Percentiles rank a stretch among this genome's conserved stretches.
Evolutionary conservation across 768 basidiomycete species (phyloP).

Genomic region (Heimioporus sp.): DNA sequence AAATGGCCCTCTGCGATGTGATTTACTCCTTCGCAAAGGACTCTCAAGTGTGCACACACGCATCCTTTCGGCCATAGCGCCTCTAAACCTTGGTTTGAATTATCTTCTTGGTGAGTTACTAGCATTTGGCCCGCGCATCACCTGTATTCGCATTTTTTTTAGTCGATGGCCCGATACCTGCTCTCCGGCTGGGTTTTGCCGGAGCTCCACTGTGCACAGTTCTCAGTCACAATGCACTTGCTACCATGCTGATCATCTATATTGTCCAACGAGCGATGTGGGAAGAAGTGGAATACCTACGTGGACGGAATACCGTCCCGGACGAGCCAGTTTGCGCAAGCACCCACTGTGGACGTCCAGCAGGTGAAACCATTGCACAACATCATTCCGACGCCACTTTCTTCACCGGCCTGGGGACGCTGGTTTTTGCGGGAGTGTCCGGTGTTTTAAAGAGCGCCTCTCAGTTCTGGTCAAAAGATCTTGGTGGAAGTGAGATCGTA

Average conservation of each 20-base stretch:
- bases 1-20: neutral
- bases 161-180: constrained; percentile 27
- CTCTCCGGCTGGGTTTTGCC: constrained; percentile 23
- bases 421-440: constrained; percentile 16
- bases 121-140: neutral
- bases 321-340: constrained; percentile 6
- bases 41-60: constrained; percentile 20
- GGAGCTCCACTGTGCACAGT: constrained; percentile 28
- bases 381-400: constrained; percentile 1
- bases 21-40: constrained; percentile 9
- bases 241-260: constrained; percentile 18
- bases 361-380: neutral
- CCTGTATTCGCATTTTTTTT: neutral
- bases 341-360: neutral
- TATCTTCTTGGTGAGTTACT: constrained; percentile 23
- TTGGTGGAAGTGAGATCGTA: constrained; percentile 19
- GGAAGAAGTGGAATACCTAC: constrained; percentile 17
- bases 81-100: constrained; percentile 22
- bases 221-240: constrained; percentile 24
- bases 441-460: constrained; percentile 25
- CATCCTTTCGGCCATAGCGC: constrained; percentile 22
- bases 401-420: constrained; percentile 13
- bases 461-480: constrained; percentile 30
- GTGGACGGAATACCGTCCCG: constrained; percentile 2
- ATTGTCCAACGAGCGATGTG: constrained; percentile 19